Percentiles rank a stretch among this genome's conserved stretches.
phyloP scores from a whole-genome alignment of 106 monocot genomes.

The Apostasia shenzhenica region DNA sequence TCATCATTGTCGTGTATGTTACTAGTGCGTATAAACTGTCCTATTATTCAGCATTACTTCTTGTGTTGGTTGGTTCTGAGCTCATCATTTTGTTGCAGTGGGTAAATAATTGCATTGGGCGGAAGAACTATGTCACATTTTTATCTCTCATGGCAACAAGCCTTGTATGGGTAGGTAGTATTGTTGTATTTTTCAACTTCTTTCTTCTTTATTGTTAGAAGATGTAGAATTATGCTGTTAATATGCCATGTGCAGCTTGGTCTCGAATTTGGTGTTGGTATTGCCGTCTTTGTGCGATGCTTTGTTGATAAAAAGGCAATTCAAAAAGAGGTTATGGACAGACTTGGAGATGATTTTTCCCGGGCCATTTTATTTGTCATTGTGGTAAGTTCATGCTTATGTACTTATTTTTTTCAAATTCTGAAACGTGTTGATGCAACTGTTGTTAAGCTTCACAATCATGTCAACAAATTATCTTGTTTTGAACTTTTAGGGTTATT shows the following conservation, averaged over 20 bases:
- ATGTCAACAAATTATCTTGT: background rate
- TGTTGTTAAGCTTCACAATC: background rate
- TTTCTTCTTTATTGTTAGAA: too few relatives aligned
- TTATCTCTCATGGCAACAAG: conserved; percentile 52
- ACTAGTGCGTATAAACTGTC: too few relatives aligned
- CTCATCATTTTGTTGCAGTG: conserved; percentile 42
- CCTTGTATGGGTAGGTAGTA: conserved; percentile 63
- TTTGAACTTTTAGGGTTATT: too few relatives aligned
- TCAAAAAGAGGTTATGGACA: conserved; percentile 6
- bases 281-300: conserved; percentile 19
- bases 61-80: background rate
- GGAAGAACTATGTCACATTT: conserved; percentile 77
- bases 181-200: background rate
- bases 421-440: background rate
- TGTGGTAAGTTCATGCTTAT: conserved; percentile 16
- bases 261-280: conserved; percentile 15
- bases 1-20: conserved; percentile 76
- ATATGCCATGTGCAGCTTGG: background rate
- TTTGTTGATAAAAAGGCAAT: conserved; percentile 9
- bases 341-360: conserved; percentile 15
- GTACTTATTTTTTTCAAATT: background rate
- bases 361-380: conserved; percentile 9
- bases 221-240: background rate
- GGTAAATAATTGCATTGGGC: conserved; percentile 80
- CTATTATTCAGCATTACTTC: background rate